Base-by-base conservation (phyloP, 2,329 filamentous ascomycete genomes). In the Sarocladium strictum region DNA sequence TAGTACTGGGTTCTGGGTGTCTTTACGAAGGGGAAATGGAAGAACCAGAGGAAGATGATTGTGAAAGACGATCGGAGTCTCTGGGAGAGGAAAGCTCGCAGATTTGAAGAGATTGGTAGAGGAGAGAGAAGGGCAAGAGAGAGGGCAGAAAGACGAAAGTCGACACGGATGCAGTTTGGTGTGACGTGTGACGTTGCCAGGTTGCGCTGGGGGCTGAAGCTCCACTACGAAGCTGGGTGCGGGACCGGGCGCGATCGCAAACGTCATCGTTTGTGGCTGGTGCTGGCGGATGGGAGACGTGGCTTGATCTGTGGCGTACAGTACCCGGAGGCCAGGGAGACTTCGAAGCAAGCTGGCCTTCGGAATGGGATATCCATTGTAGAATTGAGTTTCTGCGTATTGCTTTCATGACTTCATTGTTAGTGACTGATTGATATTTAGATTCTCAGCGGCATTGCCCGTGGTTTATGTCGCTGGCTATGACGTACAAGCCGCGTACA, bases 191-290 rank as follows among this genome's bases (percentile, higher is more conserved):
- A 21, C 47, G 27, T n/a, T 51, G 27, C 12, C 47, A 12, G 35
- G 35, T 38, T 47, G n/a, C 38, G 19, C 19, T 29, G 21, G 23
- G 23, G 19, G 43, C n/a, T 27, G 47, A 35, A 51, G 47, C 47
- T 51, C 47, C 47, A 51, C 47, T 23, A 6, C 10, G 23, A 27
- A 10, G 14, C 17, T 12, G 6, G 15, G 6, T 27, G 43, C n/a
- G 43, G 23, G 23, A 17, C 43, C n/a, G 43, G 21, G 29, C 53
- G 61, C 56, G 53, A 60, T 66, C 59, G 57, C 62, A 64, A 67
- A 69, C 67, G 67, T 69, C 67, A 69, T 69, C 65, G 64, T 57
- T 55, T 66, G 64, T 66, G 65, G 66, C 66, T 63, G 58, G 57
- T 56, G 21, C 6, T 49, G 26, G 43, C 10, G 24, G 19, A 32